Evolutionary conservation across 331 rosid genomes (phyloP).

Genomic region (Malus hybrid): DNA sequence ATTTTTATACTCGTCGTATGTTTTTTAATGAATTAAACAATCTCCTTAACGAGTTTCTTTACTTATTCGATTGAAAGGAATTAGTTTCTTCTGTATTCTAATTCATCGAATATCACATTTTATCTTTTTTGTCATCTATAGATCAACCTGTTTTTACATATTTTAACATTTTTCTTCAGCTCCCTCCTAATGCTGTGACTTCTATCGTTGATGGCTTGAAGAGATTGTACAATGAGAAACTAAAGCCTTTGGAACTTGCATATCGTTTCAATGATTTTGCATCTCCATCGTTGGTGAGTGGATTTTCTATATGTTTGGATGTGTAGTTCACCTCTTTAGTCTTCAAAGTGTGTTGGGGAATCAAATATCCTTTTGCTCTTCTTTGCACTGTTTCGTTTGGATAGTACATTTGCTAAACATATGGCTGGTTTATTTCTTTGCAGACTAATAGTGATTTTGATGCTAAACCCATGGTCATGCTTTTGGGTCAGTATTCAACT

Average conservation of each 20-base stretch:
- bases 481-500: slow-evolving; percentile 94
- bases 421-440: slow-evolving; percentile 4
- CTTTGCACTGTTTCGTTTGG: neutral
- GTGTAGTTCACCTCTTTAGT: neutral
- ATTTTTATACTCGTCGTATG: too few relatives aligned
- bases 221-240: slow-evolving; percentile 64
- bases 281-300: slow-evolving; percentile 73
- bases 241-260: slow-evolving; percentile 75
- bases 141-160: neutral
- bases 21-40: neutral
- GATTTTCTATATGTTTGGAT: neutral
- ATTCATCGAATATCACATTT: too few relatives aligned
- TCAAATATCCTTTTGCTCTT: neutral
- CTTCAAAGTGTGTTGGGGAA: neutral
- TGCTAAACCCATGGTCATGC: slow-evolving; percentile 98
- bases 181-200: slow-evolving; percentile 62
- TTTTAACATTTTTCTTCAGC: slow-evolving; percentile 24
- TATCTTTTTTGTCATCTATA: neutral
- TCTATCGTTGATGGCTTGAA: slow-evolving; percentile 88
- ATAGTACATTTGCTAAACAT: neutral
- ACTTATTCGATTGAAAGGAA: neutral
- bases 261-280: slow-evolving; percentile 82
- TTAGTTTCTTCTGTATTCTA: too few relatives aligned
- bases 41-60: neutral
- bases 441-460: slow-evolving; percentile 85